Percentiles rank a stretch among this genome's conserved stretches.
phyloP scores from a whole-genome alignment of 768 basidiomycete species.

The Boletus eberwhitei region DNA sequence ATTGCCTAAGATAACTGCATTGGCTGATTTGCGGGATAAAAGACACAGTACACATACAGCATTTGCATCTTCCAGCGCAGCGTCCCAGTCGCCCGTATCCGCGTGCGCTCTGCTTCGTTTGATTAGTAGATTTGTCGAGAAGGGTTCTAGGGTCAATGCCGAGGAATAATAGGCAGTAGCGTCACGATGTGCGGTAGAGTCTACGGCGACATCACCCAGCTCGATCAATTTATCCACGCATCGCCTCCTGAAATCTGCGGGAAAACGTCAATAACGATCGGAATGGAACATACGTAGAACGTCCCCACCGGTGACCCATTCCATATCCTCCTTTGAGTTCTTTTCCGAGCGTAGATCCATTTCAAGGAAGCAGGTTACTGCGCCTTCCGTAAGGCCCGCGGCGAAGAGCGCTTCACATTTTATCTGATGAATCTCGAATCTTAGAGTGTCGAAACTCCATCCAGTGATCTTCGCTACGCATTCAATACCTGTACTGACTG shows the following conservation, averaged over 20 bases:
- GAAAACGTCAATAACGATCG: neutral
- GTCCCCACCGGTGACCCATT: constrained; percentile 7
- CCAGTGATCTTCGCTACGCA: constrained; percentile 9
- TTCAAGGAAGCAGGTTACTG: constrained; percentile 6
- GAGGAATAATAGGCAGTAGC: constrained; percentile 11
- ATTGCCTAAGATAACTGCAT: constrained; percentile 7
- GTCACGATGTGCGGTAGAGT: constrained; percentile 1
- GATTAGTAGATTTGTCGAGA: neutral
- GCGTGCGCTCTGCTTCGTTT: constrained; percentile 11
- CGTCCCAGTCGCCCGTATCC: neutral
- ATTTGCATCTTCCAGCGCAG: constrained; percentile 9
- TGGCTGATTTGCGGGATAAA: neutral
- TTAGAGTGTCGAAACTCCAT: constrained; percentile 11
- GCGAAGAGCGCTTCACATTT: constrained; percentile 9
- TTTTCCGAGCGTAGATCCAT: neutral
- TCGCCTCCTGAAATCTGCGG: constrained; percentile 7
- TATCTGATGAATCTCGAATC: constrained; percentile 1
- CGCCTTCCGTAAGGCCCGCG: neutral
- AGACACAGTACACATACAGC: constrained; percentile 1
- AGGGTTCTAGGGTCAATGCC: constrained; percentile 3
- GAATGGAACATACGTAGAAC: neutral
- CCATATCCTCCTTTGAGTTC: neutral
- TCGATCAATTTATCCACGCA: constrained; percentile 9
- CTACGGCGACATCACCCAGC: constrained; percentile 2
- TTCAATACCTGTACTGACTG: neutral